Base-by-base conservation (phyloP, 1,284 basidiomycete species). In the Rhodofomes roseus region DNA sequence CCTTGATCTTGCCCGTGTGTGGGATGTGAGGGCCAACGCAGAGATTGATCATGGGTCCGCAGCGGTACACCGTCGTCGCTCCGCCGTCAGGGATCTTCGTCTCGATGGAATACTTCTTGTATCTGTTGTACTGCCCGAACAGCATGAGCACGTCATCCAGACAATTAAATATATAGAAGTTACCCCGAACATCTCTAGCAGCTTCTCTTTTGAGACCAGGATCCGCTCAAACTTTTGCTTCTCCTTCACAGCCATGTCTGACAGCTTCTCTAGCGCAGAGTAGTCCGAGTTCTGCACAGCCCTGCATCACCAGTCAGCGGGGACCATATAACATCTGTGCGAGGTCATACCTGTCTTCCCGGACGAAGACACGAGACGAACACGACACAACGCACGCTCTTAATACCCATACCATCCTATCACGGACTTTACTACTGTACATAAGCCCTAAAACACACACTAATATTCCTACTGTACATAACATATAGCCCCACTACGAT, bases 1-100 rank as follows among this genome's bases (percentile, higher is more conserved):
- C 90, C 82, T 99, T 99, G 81, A 99, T 98, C 68, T 90, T 91
- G 57, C 96, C 96, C 0, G 96, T 98, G 76, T 99, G 95, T 8
- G 97, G 96, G 62, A 99, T 94, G 74, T 99, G 96, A 34, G 97
- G 96, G 43, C 97, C 97, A 39, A 96, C 84, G 73, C 97, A 99
- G 51, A 99, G 83, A 78, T 99, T 97, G 61, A 99, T 90, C 89
- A 99, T 95, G 46, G 97, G 96, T 31, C 97, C 97, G 73, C 97
- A 99, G 58, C 96, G 93, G 80, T 99, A 99, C 31, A 99, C 95
- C 16, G 97, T 99, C 56, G 97, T 98, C 56, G 92, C 95, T 18
- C 94, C 93, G 64, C 96, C 96, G 73, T 99, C 96, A 7, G 95
- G 92, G 59, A 99, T 91, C 79, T 99, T 98, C 66, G 88, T 86